Conservation (phyloP, 257 asterid species). For the Jaltomata sinuosa region DNA sequence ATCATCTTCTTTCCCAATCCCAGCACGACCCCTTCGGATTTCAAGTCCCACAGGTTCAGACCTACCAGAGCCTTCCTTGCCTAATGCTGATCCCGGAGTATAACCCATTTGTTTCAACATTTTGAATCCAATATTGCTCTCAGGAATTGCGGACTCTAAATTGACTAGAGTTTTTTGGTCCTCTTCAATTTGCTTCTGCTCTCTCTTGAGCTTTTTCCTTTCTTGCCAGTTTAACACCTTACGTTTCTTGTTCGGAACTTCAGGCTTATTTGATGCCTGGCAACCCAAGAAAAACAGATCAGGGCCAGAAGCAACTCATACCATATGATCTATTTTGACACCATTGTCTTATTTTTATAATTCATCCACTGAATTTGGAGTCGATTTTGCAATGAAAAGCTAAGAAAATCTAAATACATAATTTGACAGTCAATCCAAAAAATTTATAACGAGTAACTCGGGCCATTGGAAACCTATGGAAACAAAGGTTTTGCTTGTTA, state of each 20-base stretch:
- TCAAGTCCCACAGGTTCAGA: slow-evolving; percentile 71
- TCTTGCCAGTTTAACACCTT: slow-evolving; percentile 58
- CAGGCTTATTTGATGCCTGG: slow-evolving; percentile 37
- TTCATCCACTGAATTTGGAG: not conserved
- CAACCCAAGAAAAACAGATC: not conserved
- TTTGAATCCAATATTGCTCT: slow-evolving; percentile 89
- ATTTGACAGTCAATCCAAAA: not conserved
- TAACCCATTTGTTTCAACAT: slow-evolving; percentile 92
- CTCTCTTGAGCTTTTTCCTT: slow-evolving; percentile 50
- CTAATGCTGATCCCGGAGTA: slow-evolving; percentile 83
- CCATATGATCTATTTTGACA: not conserved
- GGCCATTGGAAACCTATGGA: not conserved
- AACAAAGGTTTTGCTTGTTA: not conserved
- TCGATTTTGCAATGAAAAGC: not conserved
- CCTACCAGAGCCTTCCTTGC: slow-evolving; percentile 78
- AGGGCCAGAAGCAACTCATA: not conserved
- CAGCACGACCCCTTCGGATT: slow-evolving; percentile 79
- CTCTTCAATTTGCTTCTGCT: slow-evolving; percentile 60
- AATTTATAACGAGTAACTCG: not conserved
- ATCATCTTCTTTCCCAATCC: slow-evolving; percentile 79
- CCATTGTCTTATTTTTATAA: not conserved
- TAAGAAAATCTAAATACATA: not conserved
- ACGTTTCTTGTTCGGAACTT: slow-evolving; percentile 31
- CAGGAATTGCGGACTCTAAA: slow-evolving; percentile 70
- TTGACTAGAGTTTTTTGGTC: slow-evolving; percentile 58